Base-by-base conservation (phyloP, 1,139 yeast species). In the Diutina sp. region DNA sequence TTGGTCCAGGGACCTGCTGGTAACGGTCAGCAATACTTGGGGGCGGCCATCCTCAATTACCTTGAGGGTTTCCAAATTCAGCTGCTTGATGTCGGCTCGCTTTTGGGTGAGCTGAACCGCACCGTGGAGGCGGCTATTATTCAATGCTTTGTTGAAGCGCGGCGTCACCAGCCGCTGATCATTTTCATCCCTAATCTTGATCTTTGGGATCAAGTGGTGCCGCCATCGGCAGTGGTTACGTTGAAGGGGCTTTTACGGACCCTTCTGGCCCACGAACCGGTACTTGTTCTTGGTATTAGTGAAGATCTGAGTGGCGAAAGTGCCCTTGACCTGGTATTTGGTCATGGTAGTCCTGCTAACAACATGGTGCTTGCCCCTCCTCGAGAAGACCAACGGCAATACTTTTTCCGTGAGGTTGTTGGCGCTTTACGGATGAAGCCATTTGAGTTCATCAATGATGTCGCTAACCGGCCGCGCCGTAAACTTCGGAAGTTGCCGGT, bases 1-100 rank as follows among this genome's bases (percentile, higher is more conserved):
- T 72, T 90, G 47, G 75, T 93, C 1, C 72, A 83, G 56, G 98
- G 99, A 1, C 72, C 74, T 2, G 72, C 76, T n/a, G 97, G 98
- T 0, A 82, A 81, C 70, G 99, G 99, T 1, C 97, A 91, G 63
- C 89, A 84, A 62, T 91, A 93, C 67, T 67, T 95, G 16, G 87
- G 93, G 9, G 78, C 93, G 1, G 97, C 98, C 0, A 75, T 90
- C 16, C 72, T 93, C 58, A 88, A 90, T 64, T 80, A 83, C 63
- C 73, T 95, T 59, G 99, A 93, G 70, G 97, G 97, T 0, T 90
- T 85, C 64, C 95, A 90, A 65, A 85, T 90, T 9, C 98, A 93
- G 66, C 80, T 87, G 0, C 73, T 95, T 54, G 99, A 93, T 67
- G 73, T 93, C 59, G 90, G 91, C 1, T 78, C 85, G 25, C 69